Conservation (phyloP, 768 basidiomycete species). For the Calocybe indica region DNA sequence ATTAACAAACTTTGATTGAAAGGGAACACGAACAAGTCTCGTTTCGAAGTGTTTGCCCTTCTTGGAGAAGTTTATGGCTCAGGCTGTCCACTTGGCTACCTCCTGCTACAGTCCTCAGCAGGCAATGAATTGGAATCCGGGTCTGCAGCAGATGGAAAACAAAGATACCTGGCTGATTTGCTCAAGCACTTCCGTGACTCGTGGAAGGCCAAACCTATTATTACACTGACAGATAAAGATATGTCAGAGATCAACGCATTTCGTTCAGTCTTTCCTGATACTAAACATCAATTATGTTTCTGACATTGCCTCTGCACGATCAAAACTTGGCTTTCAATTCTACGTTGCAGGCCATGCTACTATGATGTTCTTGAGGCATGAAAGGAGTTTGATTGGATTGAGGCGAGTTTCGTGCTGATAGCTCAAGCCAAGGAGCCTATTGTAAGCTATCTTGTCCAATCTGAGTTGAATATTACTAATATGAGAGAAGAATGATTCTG, state of each 20-base stretch:
- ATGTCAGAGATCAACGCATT: slow-evolving; percentile 27
- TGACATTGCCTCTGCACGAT: slow-evolving; percentile 23
- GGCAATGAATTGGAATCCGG: too few species aligned
- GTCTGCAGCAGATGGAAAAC: neutral
- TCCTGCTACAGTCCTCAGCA: too few species aligned
- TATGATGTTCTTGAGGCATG: too few species aligned
- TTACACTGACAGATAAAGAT: slow-evolving; percentile 24
- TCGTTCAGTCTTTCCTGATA: neutral
- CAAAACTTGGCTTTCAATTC: too few species aligned
- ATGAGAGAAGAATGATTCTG: too few species aligned
- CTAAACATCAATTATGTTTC: slow-evolving; percentile 27
- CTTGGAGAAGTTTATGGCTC: neutral
- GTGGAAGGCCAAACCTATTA: slow-evolving; percentile 1
- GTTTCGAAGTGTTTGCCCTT: neutral
- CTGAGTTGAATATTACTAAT: too few species aligned
- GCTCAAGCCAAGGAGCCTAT: too few species aligned
- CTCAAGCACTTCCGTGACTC: neutral
- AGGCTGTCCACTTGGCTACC: neutral
- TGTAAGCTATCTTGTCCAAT: too few species aligned
- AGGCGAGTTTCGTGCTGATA: too few species aligned
- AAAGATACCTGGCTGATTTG: neutral
- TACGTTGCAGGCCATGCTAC: too few species aligned
- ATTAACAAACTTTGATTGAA: neutral
- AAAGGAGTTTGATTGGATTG: too few species aligned
- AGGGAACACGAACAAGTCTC: neutral